Evolutionary conservation across 345 rosid species (phyloP).

Genomic region (Erysimum cheiranthoides): DNA sequence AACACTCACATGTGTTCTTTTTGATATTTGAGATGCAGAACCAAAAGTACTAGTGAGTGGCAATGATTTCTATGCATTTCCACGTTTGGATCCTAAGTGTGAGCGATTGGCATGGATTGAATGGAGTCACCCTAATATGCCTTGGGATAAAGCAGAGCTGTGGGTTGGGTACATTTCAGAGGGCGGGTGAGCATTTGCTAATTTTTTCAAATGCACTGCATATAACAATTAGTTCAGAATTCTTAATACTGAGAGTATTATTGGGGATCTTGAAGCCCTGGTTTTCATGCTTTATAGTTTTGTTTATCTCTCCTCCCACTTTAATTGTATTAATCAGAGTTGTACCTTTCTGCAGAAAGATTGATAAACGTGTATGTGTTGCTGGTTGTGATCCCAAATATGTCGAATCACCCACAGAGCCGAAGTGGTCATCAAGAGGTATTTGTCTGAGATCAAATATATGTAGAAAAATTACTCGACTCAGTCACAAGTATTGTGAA

Average conservation of each 20-base stretch:
- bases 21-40: slow-evolving; percentile 52
- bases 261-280: neutral
- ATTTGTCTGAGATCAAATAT: slow-evolving; percentile 19
- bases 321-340: slow-evolving; percentile 5
- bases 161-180: slow-evolving; percentile 93
- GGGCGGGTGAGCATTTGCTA: slow-evolving; percentile 60
- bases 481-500: neutral
- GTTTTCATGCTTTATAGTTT: slow-evolving; percentile 12
- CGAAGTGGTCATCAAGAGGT: slow-evolving; percentile 95
- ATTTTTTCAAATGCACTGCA: neutral
- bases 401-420: slow-evolving; percentile 91
- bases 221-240: neutral
- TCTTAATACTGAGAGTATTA: neutral
- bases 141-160: slow-evolving; percentile 93
- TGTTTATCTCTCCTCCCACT: neutral
- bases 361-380: slow-evolving; percentile 67
- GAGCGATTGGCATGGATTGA: slow-evolving; percentile 89
- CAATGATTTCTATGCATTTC: slow-evolving; percentile 94
- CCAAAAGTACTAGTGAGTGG: slow-evolving; percentile 73
- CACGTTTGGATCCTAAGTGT: slow-evolving; percentile 75
- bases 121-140: slow-evolving; percentile 95
- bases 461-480: neutral
- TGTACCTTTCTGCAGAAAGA: slow-evolving; percentile 55
- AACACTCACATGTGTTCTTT: neutral
- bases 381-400: slow-evolving; percentile 79